Base-by-base conservation (phyloP, 2,329 filamentous ascomycete genomes). In the Aspergillus sp. region DNA sequence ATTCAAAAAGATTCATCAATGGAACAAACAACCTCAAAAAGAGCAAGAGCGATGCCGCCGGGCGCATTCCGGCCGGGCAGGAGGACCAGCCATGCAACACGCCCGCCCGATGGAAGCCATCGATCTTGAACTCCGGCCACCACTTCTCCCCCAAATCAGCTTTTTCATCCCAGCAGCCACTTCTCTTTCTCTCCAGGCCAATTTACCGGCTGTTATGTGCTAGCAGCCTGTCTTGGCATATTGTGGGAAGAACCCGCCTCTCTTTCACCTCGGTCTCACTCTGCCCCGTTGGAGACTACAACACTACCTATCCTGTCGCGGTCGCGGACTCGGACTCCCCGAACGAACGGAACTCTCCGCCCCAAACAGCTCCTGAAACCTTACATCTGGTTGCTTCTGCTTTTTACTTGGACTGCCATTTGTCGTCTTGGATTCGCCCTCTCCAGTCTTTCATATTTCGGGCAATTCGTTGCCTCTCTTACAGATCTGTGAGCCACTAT, bases 261-360 rank as follows among this genome's bases (percentile, higher is more conserved):
- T 41, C 51, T 41, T 41, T 47, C 57, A 43, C 39, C 49, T 43
- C 15, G 15, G 21, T 32, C 43, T 21, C 17, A 23, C n/a, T 30
- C n/a, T 28, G 19, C 23, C 48, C 51, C 28, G 30, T 51, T 49
- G 47, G 47, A 51, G 50, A 48, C 55, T 56, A 47, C 48, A 39
- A 54, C 23, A 21, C 25, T 50, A 45, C 21, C 41, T 36, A 36
- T 36, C 52, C 53, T 53, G 58, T 65, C 56, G 63, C 60, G 57
- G 55, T 61, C 61, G 58, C 63, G 63, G 63, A 68, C 62, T 67
- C 56, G 65, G 63, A 67, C 62, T 67, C 56, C 63, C 60, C 65
- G 55, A 64, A 60, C 57, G 32, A 61, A 51, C 60, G 60, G 59
- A 64, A 61, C 54, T 28, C 47, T 25, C 47, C 47, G 47, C 25